These are phyloP conservation scores for Hymenoscyphus repandus DNA, from an alignment of 2,329 filamentous ascomycete genomes.

Conservation along the genomic window DNA sequence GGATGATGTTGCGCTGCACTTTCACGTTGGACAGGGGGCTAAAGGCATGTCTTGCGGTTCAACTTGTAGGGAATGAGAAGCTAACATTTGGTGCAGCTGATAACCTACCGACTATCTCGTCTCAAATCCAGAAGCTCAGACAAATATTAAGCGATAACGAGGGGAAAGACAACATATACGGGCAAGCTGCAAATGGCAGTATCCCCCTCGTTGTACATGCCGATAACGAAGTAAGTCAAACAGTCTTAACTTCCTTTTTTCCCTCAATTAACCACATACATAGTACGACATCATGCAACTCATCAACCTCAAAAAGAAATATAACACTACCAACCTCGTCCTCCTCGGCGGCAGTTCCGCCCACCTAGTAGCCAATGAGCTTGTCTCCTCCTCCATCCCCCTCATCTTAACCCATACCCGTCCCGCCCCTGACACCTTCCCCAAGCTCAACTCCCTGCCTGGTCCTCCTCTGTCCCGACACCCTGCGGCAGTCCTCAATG, in stretches of 20 bases:
- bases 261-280: not conserved
- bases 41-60: slow-evolving; percentile 28
- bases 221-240: slow-evolving; percentile 32
- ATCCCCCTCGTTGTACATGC: slow-evolving; percentile 38
- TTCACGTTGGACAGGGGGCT: slow-evolving; percentile 34
- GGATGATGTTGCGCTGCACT: slow-evolving; percentile 40
- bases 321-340: slow-evolving; percentile 32
- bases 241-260: not conserved
- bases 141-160: slow-evolving; percentile 33
- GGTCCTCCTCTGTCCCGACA: slow-evolving; percentile 39
- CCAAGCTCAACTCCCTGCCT: slow-evolving; percentile 34
- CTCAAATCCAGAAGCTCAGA: slow-evolving; percentile 31
- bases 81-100: slow-evolving; percentile 14
- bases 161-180: slow-evolving; percentile 35
- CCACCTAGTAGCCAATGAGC: slow-evolving; percentile 36
- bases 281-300: slow-evolving; percentile 39
- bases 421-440: slow-evolving; percentile 32
- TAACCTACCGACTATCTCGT: slow-evolving; percentile 29
- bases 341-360: slow-evolving; percentile 37
- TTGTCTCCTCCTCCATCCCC: slow-evolving; percentile 37
- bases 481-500: slow-evolving; percentile 35
- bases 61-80: slow-evolving; percentile 2
- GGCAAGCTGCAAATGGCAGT: slow-evolving; percentile 33
- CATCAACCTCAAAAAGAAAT: slow-evolving; percentile 35
- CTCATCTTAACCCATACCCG: slow-evolving; percentile 39